Conservation (phyloP, 2,329 filamentous ascomycete genomes). For the Thermomyces lanuginosus region DNA sequence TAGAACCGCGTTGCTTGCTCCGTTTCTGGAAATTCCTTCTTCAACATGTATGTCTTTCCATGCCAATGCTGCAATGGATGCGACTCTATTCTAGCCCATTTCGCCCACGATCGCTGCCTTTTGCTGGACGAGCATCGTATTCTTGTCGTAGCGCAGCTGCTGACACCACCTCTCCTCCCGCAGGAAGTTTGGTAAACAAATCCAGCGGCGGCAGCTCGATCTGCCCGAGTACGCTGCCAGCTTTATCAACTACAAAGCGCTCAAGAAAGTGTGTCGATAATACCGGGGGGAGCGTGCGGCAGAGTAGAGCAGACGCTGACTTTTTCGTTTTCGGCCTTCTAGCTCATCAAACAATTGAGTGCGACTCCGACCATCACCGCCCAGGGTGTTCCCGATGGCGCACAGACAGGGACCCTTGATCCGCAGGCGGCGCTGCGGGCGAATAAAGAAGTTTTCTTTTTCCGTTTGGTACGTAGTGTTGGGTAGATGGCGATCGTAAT, state of each 20-base stretch:
- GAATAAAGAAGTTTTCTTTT: conserved; percentile 98
- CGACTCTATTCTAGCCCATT: too few relatives aligned
- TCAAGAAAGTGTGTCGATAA: conserved; percentile 69
- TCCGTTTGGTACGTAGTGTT: conserved; percentile 56
- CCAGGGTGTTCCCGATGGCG: conserved; percentile 42
- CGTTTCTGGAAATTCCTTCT: too few relatives aligned
- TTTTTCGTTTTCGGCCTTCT: conserved; percentile 10
- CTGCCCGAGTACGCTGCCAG: conserved; percentile 98
- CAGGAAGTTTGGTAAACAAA: conserved; percentile 99
- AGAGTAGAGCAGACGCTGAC: conserved; percentile 4
- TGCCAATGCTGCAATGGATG: too few relatives aligned
- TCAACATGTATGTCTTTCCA: too few relatives aligned
- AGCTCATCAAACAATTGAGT: conserved; percentile 98
- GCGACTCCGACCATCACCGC: conserved; percentile 71
- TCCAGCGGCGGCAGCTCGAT: conserved; percentile 96
- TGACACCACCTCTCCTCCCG: too few relatives aligned
- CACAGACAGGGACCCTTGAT: conserved; percentile 41
- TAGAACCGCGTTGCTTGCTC: too few relatives aligned
- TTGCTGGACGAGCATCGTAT: too few relatives aligned
- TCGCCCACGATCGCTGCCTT: too few relatives aligned
- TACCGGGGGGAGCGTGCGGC: conserved; percentile 1
- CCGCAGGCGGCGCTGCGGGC: conserved; percentile 83
- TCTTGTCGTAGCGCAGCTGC: too few relatives aligned
- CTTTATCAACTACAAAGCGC: conserved; percentile 97
- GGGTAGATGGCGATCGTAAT: neutral